Base-by-base conservation (phyloP, 23 red algal genomes). In the Gracilaria caudata region DNA sequence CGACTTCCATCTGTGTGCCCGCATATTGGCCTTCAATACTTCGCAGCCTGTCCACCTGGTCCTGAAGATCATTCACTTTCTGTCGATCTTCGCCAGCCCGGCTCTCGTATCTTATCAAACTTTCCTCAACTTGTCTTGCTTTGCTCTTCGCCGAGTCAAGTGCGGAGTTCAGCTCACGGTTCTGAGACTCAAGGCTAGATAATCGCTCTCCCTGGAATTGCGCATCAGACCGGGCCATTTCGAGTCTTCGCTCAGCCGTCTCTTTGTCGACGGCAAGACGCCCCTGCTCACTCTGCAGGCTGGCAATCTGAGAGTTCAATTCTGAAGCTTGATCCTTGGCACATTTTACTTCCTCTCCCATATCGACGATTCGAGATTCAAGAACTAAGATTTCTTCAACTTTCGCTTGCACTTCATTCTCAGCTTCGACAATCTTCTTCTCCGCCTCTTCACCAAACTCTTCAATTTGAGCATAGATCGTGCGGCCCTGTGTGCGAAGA, bases 371-470 rank as follows among this genome's bases (percentile, higher is more conserved):
- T 36, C 84, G 68, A 17, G 84, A 77, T 56, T 88, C 84, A 13
- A 88, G 55, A 8, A 46, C 70, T 14, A 68, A 68, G 3, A 88
- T 66, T 36, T 88, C 84, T 64, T 88, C 84, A 26, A 88, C 44
- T 33, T 88, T 88, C 17, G 46, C 84, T 37, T 76, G 68, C 25
- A 78, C 68, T 38, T 88, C 70, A 53, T 63, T 63, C 54, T 88
- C 84, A 14, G 72, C 84, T 57, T 88, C 84, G 2, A 64, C 28
- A 24, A 88, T 68, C 53, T 68, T 59, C 19, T 64, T 30, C 38
- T 88, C 84, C 8, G 84, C 84, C 70, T 88, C 66, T 23, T 88
- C 84, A 8, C 84, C 84, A 58, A 88, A 88, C 55, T 88, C 70
- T 76, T 88, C 84, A 39, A 88, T 88, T 56, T 88, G 84, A 14